Evolutionary conservation across 225 moss, liverwort and hornwort species (phyloP), one percentile per base, ranked within the genome.

Genomic region (Bryum argenteum): DNA sequence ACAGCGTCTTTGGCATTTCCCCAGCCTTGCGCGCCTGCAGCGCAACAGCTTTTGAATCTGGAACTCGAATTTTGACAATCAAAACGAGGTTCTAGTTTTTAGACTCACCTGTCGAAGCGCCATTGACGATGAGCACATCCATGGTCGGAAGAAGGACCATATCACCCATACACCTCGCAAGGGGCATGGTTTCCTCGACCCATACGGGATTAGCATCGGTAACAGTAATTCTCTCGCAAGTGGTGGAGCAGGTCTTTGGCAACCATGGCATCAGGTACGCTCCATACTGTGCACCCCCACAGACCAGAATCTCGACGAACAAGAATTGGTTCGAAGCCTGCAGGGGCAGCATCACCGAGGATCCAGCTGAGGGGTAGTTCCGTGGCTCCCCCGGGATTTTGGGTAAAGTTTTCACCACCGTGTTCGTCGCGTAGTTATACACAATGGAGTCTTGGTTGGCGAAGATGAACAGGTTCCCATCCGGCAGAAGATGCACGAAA

Each of bases 311-410:
- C 63, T 91, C 82, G 4, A 83, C 91, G 2, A 62, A 56, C 0
- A 71, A 11, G 56, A 77, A 89, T 18, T 80, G 67, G 42, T 72
- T 86, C 2, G 81, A 45, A 9, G 85, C 77, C 66, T 74, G 72
- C 55, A 91, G 41, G 10, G 91, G 87, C 16, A 87, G 67, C 81
- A 89, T 60, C 23, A 91, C 91, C 8, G 87, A 85, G 10, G 85
- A 85, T 63, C 91, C 91, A 38, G 81, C 89, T 0, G 87, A 85
- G 11, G 89, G 91, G 64, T 87, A 91, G 55, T 89, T 91, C n/a
- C 89, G 75, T 5, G 87, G 87, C 11, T 80, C 76, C 2, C 89
- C 91, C 0, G 89, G 89, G 26, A 91, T 87, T 10, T 13, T 63
- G 1, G 89, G 91, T n/a, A 87, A 85, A 1, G 77, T 81, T 51